A percentile compares a stretch with the other conserved stretches of the same genome.
Evolutionary conservation across 768 basidiomycete species (phyloP).

Genomic region (Russula dissimulans): DNA sequence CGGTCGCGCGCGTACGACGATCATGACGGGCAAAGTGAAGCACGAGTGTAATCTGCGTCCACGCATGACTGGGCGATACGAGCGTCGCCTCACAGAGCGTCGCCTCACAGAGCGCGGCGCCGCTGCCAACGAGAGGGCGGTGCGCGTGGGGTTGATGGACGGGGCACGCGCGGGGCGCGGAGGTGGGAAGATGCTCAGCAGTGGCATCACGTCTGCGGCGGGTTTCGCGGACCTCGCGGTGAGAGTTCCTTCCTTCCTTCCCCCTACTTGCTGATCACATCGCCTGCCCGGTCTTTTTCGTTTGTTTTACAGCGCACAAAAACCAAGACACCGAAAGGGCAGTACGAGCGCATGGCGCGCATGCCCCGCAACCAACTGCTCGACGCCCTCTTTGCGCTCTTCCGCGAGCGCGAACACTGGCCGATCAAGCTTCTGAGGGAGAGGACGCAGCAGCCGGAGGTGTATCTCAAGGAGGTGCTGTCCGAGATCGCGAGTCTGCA

Average conservation of each 20-base stretch:
- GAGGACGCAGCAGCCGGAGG: conserved; percentile 78
- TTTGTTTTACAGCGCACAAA: conserved; percentile 45
- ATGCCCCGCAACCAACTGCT: conserved; percentile 83
- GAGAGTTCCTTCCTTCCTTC: conserved; percentile 24
- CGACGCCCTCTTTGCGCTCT: conserved; percentile 71
- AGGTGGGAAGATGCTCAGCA: conserved; percentile 68
- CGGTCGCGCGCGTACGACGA: conserved; percentile 60
- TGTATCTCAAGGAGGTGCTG: conserved; percentile 77
- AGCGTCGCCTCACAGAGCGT: too few species aligned
- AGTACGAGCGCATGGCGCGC: conserved; percentile 85
- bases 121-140: conserved; percentile 54
- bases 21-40: conserved; percentile 69
- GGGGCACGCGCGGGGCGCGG: conserved; percentile 64
- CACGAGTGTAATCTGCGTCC: conserved; percentile 74
- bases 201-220: conserved; percentile 55
- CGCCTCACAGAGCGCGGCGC: conserved; percentile 57
- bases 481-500: conserved; percentile 68
- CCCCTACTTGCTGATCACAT: neutral
- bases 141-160: conserved; percentile 68
- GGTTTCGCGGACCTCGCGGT: conserved; percentile 62
- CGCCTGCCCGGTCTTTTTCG: neutral
- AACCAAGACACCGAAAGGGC: conserved; percentile 55
- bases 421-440: conserved; percentile 67
- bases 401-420: conserved; percentile 77
- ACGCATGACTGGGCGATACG: conserved; percentile 54